Evolutionary conservation across 73 alveolate genomes (phyloP).

Genomic region (Blepharisma japonicum): DNA sequence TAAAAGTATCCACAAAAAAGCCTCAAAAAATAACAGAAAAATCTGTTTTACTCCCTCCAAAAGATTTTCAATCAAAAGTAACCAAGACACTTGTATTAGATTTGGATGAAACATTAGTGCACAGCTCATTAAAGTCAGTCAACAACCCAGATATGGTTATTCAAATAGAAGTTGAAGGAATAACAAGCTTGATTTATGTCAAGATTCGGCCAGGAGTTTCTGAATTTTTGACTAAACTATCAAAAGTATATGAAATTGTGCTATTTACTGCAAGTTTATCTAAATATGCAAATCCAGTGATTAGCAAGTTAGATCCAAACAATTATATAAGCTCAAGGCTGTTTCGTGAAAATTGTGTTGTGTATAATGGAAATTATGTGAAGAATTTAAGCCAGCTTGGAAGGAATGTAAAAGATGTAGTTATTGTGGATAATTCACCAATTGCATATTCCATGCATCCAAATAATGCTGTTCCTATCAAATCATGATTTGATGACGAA

Average conservation of each 20-base stretch:
- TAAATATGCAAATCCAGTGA: slow-evolving; percentile 66
- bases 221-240: slow-evolving; percentile 56
- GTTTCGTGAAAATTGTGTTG: slow-evolving; percentile 53
- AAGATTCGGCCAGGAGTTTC: slow-evolving; percentile 74
- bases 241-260: slow-evolving; percentile 55
- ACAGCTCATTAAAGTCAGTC: slow-evolving; percentile 34
- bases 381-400: slow-evolving; percentile 59
- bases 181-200: slow-evolving; percentile 53
- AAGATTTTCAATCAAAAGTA: background rate
- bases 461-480: slow-evolving; percentile 82
- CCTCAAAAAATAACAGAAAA: background rate
- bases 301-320: slow-evolving; percentile 50
- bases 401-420: slow-evolving; percentile 47
- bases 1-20: too few species aligned
- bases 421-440: slow-evolving; percentile 77
- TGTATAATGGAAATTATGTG: slow-evolving; percentile 42
- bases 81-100: slow-evolving; percentile 55
- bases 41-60: background rate
- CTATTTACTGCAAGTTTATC: slow-evolving; percentile 56
- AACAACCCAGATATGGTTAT: background rate
- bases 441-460: slow-evolving; percentile 73
- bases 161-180: background rate
- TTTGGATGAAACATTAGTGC: slow-evolving; percentile 67
- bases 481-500: slow-evolving; percentile 44
- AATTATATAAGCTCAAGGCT: slow-evolving; percentile 35